phyloP scores from a whole-genome alignment of 768 basidiomycete genomes.

The Leucogyrophana mollusca region DNA sequence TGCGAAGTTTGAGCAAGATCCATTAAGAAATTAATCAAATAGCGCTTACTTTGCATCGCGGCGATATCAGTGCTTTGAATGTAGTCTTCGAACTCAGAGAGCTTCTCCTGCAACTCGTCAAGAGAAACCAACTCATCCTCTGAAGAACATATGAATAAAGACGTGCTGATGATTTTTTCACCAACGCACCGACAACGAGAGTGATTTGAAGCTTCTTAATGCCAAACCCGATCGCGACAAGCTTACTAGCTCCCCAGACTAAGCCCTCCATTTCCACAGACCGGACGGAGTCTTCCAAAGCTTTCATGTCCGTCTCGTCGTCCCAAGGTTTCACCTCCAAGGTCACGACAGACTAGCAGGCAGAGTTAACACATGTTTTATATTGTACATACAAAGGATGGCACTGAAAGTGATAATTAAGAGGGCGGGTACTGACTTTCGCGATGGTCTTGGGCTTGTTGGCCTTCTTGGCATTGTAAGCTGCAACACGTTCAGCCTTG shows the following conservation, averaged over 20 bases:
- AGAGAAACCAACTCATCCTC: constrained; percentile 95
- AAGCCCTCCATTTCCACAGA: constrained; percentile 88
- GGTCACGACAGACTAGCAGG: constrained; percentile 87
- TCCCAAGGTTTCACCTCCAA: constrained; percentile 99
- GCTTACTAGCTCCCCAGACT: constrained; percentile 92
- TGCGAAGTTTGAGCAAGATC: background rate
- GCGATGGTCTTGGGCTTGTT: constrained; percentile 83
- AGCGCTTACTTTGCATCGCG: constrained; percentile 83
- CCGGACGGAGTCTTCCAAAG: constrained; percentile 79
- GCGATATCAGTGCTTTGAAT: constrained; percentile 90
- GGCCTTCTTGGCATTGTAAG: constrained; percentile 92
- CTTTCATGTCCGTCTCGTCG: constrained; percentile 96
- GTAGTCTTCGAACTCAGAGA: constrained; percentile 81
- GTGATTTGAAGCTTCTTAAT: constrained; percentile 89
- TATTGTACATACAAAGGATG: background rate
- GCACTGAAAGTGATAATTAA: constrained; percentile 1
- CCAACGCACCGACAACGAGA: constrained; percentile 51
- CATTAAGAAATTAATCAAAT: background rate
- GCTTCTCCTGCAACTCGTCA: constrained; percentile 91
- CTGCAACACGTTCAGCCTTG: constrained; percentile 91
- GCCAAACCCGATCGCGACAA: constrained; percentile 90
- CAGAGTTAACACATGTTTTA: constrained; percentile 9
- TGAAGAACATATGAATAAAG: constrained; percentile 25
- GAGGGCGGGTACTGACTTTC: constrained; percentile 55
- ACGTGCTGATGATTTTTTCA: background rate